These are phyloP conservation scores for Citrus trifoliata DNA, from an alignment of 345 rosid genomes.

Conservation along the genomic window DNA sequence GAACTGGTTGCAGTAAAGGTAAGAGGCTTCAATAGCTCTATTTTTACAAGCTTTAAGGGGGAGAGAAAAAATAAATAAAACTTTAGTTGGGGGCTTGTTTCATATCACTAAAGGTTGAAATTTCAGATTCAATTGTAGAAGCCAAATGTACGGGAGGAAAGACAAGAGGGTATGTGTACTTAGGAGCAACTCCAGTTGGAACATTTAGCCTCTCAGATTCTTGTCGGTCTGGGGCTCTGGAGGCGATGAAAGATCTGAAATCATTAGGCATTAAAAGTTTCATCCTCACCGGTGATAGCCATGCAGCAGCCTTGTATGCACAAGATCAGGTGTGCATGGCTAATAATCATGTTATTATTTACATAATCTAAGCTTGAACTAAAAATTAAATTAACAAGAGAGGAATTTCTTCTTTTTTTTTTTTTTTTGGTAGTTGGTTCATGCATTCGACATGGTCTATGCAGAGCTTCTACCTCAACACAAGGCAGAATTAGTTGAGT, in stretches of 20 bases:
- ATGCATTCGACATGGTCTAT: slow-evolving; percentile 51
- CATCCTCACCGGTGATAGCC: slow-evolving; percentile 86
- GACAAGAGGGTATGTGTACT: slow-evolving; percentile 60
- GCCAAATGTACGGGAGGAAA: slow-evolving; percentile 38
- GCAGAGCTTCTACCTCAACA: slow-evolving; percentile 84
- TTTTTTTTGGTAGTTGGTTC: slow-evolving; percentile 46
- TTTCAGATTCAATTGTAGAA: slow-evolving; percentile 35
- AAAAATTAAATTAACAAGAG: background rate
- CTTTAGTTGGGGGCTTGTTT: background rate
- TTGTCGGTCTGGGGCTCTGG: slow-evolving; percentile 71
- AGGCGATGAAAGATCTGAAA: slow-evolving; percentile 59
- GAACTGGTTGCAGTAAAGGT: slow-evolving; percentile 69
- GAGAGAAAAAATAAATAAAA: too few relatives aligned
- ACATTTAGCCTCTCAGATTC: slow-evolving; percentile 67
- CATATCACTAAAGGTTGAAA: too few relatives aligned
- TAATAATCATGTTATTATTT: too few relatives aligned
- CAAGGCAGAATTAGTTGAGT: slow-evolving; percentile 30
- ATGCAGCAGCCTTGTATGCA: slow-evolving; percentile 61
- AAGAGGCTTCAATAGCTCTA: background rate
- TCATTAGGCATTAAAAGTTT: slow-evolving; percentile 52
- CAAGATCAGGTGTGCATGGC: slow-evolving; percentile 55
- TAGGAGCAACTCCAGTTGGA: slow-evolving; percentile 40
- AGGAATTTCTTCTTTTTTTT: background rate
- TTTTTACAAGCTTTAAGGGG: background rate
- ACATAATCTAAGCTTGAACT: background rate